Evolutionary conservation across 139 green algal genomes (phyloP), one percentile per base, ranked within the genome.

Genomic region (Chlorella sp.): DNA sequence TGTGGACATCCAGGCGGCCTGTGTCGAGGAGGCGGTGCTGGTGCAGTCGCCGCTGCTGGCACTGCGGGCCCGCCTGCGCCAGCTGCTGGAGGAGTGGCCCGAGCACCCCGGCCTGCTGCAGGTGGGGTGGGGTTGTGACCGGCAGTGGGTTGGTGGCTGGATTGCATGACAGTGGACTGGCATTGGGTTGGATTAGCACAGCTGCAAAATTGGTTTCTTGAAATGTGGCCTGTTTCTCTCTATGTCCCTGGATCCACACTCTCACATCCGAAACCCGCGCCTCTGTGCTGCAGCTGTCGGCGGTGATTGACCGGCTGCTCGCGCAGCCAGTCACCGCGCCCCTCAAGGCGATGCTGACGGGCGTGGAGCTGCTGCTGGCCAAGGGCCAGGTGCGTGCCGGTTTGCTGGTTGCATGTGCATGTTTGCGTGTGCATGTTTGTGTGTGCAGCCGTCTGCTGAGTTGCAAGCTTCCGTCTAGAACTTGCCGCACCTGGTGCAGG

Each of bases 281-380:
- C 6, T 38, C 28, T 73, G 24, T 19, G 13, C 26, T 68, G 60
- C 77, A 98, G 90, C 92, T 99, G 73, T 64, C 86, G 0, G 90
- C 89, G 38, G 96, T 99, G 70, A 94, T 88, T 43, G 84, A 89
- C 6, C 91, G 97, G n/a, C 76, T 99, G 78, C 88, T 97, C 70
- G 81, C 60, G 80, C 73, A 98, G 89, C 90, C 94, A 2, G 76
- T 94, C 30, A 80, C 80, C 0, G 73, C 84, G 0, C 94, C 96
- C 13, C 90, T 99, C 14, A 98, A 98, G 89, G 78, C 91, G 20
- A 91, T 92, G 8, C 84, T 99, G 70, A 98, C 94, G 0, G 97
- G 97, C 0, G 70, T 99, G 85, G 97, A 99, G 93, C 92, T 99
- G 85, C 91, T 99, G 79, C 90, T 99, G 67, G 89, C 91, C 22